Evolutionary conservation across 164 flowering plant species (phyloP), one percentile per base, ranked within the genome.

Genomic region (Echeveria elegans): DNA sequence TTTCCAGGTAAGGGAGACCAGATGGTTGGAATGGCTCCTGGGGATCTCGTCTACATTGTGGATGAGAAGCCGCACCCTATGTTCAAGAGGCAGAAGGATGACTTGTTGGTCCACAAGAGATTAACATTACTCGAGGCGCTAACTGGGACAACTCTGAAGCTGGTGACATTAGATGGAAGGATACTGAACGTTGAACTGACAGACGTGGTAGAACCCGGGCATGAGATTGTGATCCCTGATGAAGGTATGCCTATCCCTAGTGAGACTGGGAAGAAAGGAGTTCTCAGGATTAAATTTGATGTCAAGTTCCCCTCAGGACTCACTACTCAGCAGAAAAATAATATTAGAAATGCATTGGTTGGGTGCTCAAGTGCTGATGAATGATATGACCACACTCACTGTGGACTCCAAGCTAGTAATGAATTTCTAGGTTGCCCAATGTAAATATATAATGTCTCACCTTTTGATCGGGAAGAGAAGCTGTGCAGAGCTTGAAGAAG

Each of bases 221-320:
- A 72, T 62, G 83, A 79, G 60, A 64, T 75, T 16, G 72, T 78
- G 53, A 67, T 85, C 52, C 75, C 72, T 6, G 69, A 77, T 31
- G 88, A 85, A 68, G 88, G 88, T 66, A 85, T 85, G 88, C 88
- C 88, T 4, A 69, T 76, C 28, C 76, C 86, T 0, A 85, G 81
- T 65, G 85, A 80, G 6, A 82, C 82, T 2, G 63, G 58, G 62
- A 77, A 77, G 77, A 82, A 67, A 67, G 88, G 88, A 36, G 75
- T 76, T 37, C 78, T 85, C 10, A 76, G 70, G 47, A 75, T 87
- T 76, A 79, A 77, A 71, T 87, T 87, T 64, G 82, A 85, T 40
- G 37, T 87, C 61, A 74, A 71, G 65, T 87, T 86, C 45, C 92
- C 92, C 0, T 68, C 83, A 2, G 76, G 79, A 72, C 85, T 87